Percentiles rank a stretch among this genome's conserved stretches.
Evolutionary conservation across 2,329 filamentous ascomycete genomes (phyloP).

Genomic region (Ceratocystis variospora): DNA sequence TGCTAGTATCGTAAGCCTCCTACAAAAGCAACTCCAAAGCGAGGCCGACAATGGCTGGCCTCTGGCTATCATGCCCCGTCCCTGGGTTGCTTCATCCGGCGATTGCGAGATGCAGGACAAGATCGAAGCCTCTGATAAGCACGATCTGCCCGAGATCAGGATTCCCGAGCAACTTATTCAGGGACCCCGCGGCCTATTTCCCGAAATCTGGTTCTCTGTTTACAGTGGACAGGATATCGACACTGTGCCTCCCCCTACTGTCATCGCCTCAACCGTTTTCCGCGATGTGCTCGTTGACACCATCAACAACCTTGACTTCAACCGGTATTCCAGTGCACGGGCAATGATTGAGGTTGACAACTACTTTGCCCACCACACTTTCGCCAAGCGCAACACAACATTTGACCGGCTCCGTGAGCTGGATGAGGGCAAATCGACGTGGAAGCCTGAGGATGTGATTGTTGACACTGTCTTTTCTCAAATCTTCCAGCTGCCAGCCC

Average conservation of each 20-base stretch:
- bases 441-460: constrained; percentile 95
- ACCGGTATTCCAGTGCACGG: constrained; percentile 72
- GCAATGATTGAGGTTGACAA: constrained; percentile 89
- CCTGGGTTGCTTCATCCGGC: constrained; percentile 50
- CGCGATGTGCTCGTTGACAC: constrained; percentile 81
- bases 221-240: constrained; percentile 77
- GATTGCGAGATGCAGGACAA: constrained; percentile 48
- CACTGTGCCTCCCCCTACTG: constrained; percentile 65
- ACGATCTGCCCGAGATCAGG: constrained; percentile 60
- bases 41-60: constrained; percentile 67
- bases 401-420: constrained; percentile 75
- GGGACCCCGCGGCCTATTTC: constrained; percentile 66
- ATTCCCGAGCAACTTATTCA: constrained; percentile 64
- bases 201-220: constrained; percentile 87
- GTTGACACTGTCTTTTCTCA: constrained; percentile 98
- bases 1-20: constrained; percentile 58
- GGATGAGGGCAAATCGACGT: constrained; percentile 54
- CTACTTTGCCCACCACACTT: constrained; percentile 80
- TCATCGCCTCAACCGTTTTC: constrained; percentile 69
- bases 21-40: constrained; percentile 72
- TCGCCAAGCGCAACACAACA: constrained; percentile 82
- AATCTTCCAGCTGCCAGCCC: constrained; percentile 69
- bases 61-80: constrained; percentile 53
- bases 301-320: constrained; percentile 87
- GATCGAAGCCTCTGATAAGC: constrained; percentile 50